phyloP scores from a whole-genome alignment of 257 asterid genomes.

The Solanum ahanhuiri region DNA sequence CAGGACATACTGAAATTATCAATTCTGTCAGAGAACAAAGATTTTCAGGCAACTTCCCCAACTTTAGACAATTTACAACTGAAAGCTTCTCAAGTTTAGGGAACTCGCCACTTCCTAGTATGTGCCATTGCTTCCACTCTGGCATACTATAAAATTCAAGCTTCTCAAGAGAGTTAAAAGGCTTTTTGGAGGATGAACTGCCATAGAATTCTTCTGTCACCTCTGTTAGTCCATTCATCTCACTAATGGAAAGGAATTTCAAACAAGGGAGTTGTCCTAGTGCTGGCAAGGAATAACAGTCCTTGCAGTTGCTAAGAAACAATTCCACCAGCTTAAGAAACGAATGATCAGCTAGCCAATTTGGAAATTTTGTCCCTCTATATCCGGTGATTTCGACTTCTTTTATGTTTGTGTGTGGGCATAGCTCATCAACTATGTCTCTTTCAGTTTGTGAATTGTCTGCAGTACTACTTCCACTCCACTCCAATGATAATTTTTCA shows the following conservation, averaged over 20 bases:
- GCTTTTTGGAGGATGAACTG: background rate
- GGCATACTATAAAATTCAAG: background rate
- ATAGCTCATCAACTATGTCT: background rate
- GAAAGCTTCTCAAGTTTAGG: background rate
- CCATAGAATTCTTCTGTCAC: background rate
- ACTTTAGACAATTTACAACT: background rate
- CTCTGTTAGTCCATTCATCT: background rate
- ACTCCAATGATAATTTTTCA: background rate
- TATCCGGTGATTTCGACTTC: no score
- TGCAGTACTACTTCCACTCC: background rate
- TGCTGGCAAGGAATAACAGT: no score
- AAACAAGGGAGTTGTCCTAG: background rate
- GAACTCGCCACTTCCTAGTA: background rate
- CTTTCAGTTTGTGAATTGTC: background rate
- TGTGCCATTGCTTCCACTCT: background rate
- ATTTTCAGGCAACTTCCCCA: background rate
- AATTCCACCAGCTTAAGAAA: no score
- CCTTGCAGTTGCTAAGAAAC: no score
- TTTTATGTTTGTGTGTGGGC: no score
- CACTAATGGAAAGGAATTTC: background rate
- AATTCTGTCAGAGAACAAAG: background rate
- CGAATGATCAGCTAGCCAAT: no score
- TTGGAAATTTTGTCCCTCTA: no score
- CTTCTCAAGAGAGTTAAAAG: background rate
- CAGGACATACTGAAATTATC: background rate